Conservation (phyloP, 2,329 filamentous ascomycete genomes). For the Colletotrichum gigasporum region DNA sequence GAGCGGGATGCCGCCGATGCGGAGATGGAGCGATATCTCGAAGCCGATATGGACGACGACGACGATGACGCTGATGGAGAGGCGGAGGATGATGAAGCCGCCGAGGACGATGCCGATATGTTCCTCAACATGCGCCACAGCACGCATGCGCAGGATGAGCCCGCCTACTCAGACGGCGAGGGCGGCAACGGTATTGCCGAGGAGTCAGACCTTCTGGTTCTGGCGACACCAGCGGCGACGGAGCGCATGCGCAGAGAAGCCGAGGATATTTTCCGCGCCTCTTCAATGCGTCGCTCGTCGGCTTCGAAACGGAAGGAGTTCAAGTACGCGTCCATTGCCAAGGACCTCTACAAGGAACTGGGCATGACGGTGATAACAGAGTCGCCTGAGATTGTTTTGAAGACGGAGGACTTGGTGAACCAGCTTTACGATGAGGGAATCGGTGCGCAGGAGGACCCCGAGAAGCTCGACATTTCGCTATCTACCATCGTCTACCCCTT, state of each 20-base stretch:
- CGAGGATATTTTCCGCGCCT: constrained; percentile 64
- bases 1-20: constrained; percentile 42
- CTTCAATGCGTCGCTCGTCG: constrained; percentile 54
- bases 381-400: constrained; percentile 74
- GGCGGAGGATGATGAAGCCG: constrained; percentile 49
- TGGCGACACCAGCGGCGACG: constrained; percentile 64
- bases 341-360: constrained; percentile 70
- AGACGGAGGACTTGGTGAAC: constrained; percentile 77
- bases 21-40: constrained; percentile 47
- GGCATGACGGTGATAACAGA: constrained; percentile 72
- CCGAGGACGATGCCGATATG: constrained; percentile 55
- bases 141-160: constrained; percentile 41
- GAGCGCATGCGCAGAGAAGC: constrained; percentile 64
- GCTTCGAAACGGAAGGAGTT: constrained; percentile 62
- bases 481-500: constrained; percentile 63
- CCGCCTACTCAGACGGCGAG: constrained; percentile 31
- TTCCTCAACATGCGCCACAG: constrained; percentile 56
- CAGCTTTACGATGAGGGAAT: constrained; percentile 72
- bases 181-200: constrained; percentile 38
- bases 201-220: constrained; percentile 63
- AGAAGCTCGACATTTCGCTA: constrained; percentile 65
- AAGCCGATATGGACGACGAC: constrained; percentile 43
- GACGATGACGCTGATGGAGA: constrained; percentile 46
- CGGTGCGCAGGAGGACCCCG: constrained; percentile 63
- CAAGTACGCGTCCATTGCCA: constrained; percentile 76